These are phyloP conservation scores for Septoria linicola DNA, from an alignment of 2,329 filamentous ascomycete genomes.

Conservation along the genomic window DNA sequence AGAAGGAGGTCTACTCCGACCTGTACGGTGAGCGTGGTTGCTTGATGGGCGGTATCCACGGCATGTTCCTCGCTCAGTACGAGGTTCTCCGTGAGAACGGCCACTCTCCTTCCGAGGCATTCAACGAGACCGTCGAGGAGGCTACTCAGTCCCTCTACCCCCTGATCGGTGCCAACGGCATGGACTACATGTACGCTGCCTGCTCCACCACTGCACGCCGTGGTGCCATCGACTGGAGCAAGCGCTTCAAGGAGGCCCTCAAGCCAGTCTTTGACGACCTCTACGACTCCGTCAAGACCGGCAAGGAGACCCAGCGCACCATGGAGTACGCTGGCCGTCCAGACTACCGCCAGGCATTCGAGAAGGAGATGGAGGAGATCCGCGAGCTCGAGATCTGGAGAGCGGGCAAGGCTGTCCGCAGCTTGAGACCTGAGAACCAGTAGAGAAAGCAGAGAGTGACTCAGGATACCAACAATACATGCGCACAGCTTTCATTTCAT, in stretches of 20 bases:
- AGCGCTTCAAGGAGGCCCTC: slow-evolving; percentile 93
- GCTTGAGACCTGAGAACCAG: slow-evolving; percentile 40
- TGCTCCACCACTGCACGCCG: slow-evolving; percentile 98
- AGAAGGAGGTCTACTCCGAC: slow-evolving; percentile 99
- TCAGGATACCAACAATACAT: neutral
- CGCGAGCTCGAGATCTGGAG: slow-evolving; percentile 98
- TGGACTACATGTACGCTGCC: slow-evolving; percentile 99
- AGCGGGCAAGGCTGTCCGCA: slow-evolving; percentile 92
- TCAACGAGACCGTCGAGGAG: slow-evolving; percentile 99
- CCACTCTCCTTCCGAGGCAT: slow-evolving; percentile 95
- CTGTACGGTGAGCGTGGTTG: slow-evolving; percentile 99
- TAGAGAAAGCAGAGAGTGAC: slow-evolving; percentile 24
- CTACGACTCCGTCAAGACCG: slow-evolving; percentile 88
- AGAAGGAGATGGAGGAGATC: slow-evolving; percentile 99
- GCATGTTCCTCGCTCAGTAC: slow-evolving; percentile 99
- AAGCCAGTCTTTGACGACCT: slow-evolving; percentile 99
- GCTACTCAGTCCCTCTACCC: slow-evolving; percentile 98
- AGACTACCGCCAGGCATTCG: slow-evolving; percentile 96
- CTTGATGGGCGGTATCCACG: slow-evolving; percentile 99
- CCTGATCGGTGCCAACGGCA: slow-evolving; percentile 92
- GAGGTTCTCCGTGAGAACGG: slow-evolving; percentile 98
- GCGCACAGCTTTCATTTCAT: neutral
- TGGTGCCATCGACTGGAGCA: slow-evolving; percentile 98
- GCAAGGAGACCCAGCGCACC: slow-evolving; percentile 91
- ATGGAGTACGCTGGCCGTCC: slow-evolving; percentile 95